phyloP scores from a whole-genome alignment of 441 rosid species.

The Daphne laureola region DNA sequence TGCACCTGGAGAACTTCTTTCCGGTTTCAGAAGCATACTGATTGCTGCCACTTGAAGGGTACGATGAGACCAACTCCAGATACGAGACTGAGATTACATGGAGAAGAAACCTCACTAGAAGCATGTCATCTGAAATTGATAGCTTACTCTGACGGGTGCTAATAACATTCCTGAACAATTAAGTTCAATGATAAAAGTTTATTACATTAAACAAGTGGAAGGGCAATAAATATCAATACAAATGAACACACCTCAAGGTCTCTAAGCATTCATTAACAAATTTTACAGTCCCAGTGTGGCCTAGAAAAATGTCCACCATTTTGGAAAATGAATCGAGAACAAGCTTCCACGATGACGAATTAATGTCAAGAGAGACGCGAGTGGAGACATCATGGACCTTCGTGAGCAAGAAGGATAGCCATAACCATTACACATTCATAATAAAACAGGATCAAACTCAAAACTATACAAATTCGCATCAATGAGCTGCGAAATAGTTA shows the following conservation, averaged over 20 bases:
- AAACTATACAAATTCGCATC: neutral
- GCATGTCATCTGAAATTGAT: slow-evolving; percentile 37
- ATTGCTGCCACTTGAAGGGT: slow-evolving; percentile 24
- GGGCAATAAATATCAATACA: neutral
- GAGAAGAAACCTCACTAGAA: slow-evolving; percentile 61
- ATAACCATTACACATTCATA: slow-evolving; percentile 2
- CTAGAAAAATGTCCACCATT: slow-evolving; percentile 40
- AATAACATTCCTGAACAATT: slow-evolving; percentile 38
- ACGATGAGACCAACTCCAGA: slow-evolving; percentile 27
- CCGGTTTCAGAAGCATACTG: slow-evolving; percentile 29
- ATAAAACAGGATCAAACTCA: neutral
- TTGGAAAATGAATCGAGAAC: slow-evolving; percentile 39
- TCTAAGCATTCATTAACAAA: slow-evolving; percentile 45
- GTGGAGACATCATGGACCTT: slow-evolving; percentile 50
- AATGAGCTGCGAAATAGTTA: neutral
- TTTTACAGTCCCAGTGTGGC: slow-evolving; percentile 20
- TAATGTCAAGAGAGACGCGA: slow-evolving; percentile 45
- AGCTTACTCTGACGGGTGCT: slow-evolving; percentile 27
- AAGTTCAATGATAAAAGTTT: neutral
- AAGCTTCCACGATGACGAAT: slow-evolving; percentile 43
- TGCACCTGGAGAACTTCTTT: slow-evolving; percentile 29
- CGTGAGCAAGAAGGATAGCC: neutral
- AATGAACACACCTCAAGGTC: slow-evolving; percentile 41
- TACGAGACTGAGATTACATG: slow-evolving; percentile 31
- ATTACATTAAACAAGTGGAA: neutral